Evolutionary conservation across 1,284 basidiomycete genomes (phyloP).

Genomic region (Testicularia cyperi): DNA sequence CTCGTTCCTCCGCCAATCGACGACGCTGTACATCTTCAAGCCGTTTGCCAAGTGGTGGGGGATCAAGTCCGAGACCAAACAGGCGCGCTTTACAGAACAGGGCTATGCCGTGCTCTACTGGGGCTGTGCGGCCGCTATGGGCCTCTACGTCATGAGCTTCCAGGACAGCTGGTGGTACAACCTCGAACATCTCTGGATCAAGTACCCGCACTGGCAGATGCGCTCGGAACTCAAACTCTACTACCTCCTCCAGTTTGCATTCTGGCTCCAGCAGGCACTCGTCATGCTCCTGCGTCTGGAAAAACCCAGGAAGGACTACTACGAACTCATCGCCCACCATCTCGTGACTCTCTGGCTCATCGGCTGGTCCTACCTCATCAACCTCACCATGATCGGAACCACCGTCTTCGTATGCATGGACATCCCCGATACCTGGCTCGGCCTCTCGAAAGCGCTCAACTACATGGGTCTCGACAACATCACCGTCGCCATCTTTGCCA

Average conservation of each 20-base stretch:
- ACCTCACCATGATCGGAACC: slow-evolving; percentile 80
- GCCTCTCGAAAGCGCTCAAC: slow-evolving; percentile 60
- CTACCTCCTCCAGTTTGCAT: slow-evolving; percentile 76
- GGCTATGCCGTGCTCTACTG: slow-evolving; percentile 57
- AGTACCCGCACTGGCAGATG: slow-evolving; percentile 69
- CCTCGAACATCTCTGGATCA: slow-evolving; percentile 57
- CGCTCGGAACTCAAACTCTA: slow-evolving; percentile 80
- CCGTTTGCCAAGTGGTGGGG: slow-evolving; percentile 67
- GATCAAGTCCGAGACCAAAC: slow-evolving; percentile 52
- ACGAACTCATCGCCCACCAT: slow-evolving; percentile 79
- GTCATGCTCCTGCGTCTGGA: slow-evolving; percentile 82
- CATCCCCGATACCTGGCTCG: slow-evolving; percentile 81
- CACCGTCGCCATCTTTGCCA: slow-evolving; percentile 42
- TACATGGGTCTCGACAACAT: slow-evolving; percentile 51
- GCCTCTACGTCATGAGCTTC: slow-evolving; percentile 73
- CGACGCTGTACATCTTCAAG: slow-evolving; percentile 71
- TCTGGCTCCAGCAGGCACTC: slow-evolving; percentile 92
- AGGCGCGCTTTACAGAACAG: slow-evolving; percentile 54
- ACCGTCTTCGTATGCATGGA: slow-evolving; percentile 97
- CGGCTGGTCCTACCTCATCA: slow-evolving; percentile 65
- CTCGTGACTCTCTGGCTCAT: slow-evolving; percentile 93
- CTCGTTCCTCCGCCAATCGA: slow-evolving; percentile 80
- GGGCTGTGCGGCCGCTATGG: slow-evolving; percentile 48
- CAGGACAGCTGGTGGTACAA: slow-evolving; percentile 86
- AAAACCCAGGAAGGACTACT: slow-evolving; percentile 89